phyloP scores from a whole-genome alignment of 2,329 filamentous ascomycete species.

The Elsinoe ampelina region DNA sequence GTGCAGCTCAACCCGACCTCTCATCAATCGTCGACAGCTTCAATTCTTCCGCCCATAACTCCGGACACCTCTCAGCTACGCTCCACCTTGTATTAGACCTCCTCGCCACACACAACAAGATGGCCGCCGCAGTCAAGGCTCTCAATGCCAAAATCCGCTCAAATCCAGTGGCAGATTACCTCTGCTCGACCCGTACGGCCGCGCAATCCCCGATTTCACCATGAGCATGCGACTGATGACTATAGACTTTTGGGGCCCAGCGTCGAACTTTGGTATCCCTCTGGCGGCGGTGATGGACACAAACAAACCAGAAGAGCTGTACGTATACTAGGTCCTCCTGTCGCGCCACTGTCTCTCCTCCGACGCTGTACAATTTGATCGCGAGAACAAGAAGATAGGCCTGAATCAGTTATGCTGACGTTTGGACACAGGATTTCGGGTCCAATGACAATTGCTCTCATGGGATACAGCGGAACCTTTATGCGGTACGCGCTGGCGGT shows the following conservation, averaged over 20 bases:
- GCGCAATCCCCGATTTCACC: conserved; percentile 4
- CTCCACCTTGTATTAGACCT: not conserved
- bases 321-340: conserved; percentile 18
- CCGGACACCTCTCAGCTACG: not conserved
- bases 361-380: not conserved
- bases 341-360: not conserved
- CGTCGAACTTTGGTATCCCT: conserved; percentile 46
- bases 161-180: conserved; percentile 42
- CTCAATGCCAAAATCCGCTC: conserved; percentile 45
- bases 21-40: not conserved
- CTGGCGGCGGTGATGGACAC: conserved; percentile 46
- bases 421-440: conserved; percentile 28
- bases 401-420: not conserved
- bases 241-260: conserved; percentile 44
- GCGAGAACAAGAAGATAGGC: too few relatives aligned
- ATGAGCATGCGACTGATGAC: conserved; percentile 3
- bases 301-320: conserved; percentile 46
- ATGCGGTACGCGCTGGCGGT: conserved; percentile 60
- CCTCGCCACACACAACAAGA: conserved; percentile 21
- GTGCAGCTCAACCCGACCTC: conserved; percentile 9
- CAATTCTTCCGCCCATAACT: not conserved
- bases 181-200: conserved; percentile 45
- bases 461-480: conserved; percentile 54
- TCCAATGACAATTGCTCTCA: conserved; percentile 52
- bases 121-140: conserved; percentile 46